Evolutionary conservation across 805 yeast species (phyloP), one percentile per base, ranked within the genome.

Genomic region (Lachancea sp.): DNA sequence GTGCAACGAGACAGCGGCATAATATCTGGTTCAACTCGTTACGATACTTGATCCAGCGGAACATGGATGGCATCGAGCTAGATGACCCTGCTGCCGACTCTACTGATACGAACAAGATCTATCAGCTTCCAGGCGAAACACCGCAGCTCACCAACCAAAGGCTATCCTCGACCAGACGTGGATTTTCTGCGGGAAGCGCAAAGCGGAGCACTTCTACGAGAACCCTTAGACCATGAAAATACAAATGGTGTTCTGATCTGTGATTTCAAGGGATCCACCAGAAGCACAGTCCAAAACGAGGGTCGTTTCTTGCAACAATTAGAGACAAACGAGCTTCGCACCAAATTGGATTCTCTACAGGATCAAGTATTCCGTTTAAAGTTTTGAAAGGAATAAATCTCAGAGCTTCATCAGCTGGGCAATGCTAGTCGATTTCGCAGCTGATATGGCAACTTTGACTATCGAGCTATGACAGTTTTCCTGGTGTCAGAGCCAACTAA

Each of bases 11-110:
- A 58, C 82, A 81, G 52, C 78, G 96, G 36, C 98, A 91, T 62
- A 86, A 86, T 58, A 80, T 88, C 33, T 91, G 99, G 99, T 82
- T 74, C 62, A 83, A 86, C 56, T 85, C 96, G 0, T 69, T 91
- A 49, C 74, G 84, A 44, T 90, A 84, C 59, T 66, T 90, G 66
- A 67, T 88, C 32, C 82, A 80, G 58, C 70, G 85, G 58, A 79
- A 74, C 48, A 66, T 78, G 56, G 82, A 77, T 41, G 86, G 81
- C 29, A 65, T 79, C 42, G 66, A 71, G 12, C 65, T 75, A 36
- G 79, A 71, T 45, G 76, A 70, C 15, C 67, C 66, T 35, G 52
- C 59, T 12, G 41, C 45, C n/a, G 72, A 73, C 48, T 60, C 61
- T 16, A 50, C 65, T 47, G 60, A 63, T 45, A 56, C 63, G 18